phyloP scores from a whole-genome alignment of 2,329 filamentous ascomycete genomes.

The Biscogniauxia marginata region DNA sequence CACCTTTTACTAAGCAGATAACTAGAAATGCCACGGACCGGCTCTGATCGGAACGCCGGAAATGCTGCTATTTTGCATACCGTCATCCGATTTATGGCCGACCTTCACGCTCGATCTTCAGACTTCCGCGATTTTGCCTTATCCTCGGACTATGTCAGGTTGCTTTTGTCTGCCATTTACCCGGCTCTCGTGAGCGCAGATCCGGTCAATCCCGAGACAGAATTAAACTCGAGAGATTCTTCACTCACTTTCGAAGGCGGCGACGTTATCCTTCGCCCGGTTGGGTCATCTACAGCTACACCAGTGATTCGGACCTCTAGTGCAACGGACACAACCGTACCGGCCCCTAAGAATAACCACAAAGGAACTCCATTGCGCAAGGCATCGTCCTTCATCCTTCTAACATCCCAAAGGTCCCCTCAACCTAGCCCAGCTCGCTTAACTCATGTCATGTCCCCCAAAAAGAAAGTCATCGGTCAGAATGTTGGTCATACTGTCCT shows the following conservation, averaged over 20 bases:
- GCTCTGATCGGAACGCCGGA: conserved; percentile 50
- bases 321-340: conserved; percentile 49
- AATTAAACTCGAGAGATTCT: conserved; percentile 81
- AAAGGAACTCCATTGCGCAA: conserved; percentile 67
- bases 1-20: not conserved
- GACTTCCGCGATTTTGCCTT: conserved; percentile 81
- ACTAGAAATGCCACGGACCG: conserved; percentile 40
- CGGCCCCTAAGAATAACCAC: conserved; percentile 34
- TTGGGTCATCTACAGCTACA: conserved; percentile 55
- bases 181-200: conserved; percentile 87
- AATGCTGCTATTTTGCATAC: conserved; percentile 70
- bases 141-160: conserved; percentile 76
- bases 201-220: conserved; percentile 76
- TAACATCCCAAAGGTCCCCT: conserved; percentile 68
- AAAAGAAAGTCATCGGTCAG: conserved; percentile 48
- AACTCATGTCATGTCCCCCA: conserved; percentile 60
- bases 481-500: conserved; percentile 68
- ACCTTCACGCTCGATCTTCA: conserved; percentile 73
- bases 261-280: conserved; percentile 79
- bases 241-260: conserved; percentile 81
- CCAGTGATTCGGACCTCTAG: conserved; percentile 74
- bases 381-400: conserved; percentile 86
- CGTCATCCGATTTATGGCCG: conserved; percentile 74
- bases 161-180: conserved; percentile 78
- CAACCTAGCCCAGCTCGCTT: conserved; percentile 62